Base-by-base conservation (phyloP, 2,329 filamentous ascomycete species). In the Chalaropsis thielavioides region DNA sequence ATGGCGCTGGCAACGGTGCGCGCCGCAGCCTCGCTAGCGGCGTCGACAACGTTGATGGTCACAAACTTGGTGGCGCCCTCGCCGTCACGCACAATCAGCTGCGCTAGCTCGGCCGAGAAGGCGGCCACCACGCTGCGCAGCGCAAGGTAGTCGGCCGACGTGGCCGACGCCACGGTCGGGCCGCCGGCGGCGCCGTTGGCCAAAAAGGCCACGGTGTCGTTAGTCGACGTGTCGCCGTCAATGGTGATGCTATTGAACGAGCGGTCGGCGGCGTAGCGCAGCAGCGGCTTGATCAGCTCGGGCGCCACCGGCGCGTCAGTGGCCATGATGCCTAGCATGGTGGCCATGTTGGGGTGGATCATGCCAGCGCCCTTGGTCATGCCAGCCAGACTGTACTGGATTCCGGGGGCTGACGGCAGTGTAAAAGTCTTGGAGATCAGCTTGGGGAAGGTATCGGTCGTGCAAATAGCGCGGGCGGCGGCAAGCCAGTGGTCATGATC, bases 261-360 rank as follows among this genome's bases (percentile, higher is more conserved):
- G 67, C 85, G 85, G 70, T 89, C 84, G 64, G 91, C 86, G 56
- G 92, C 88, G 69, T 84, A 79, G 66, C 81, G 84, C 56, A 97
- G 85, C 15, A 94, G 80, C 0, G 80, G 75, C 61, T 85, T 83
- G 67, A 96, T 83, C 10, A 87, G 81, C 0, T 76, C 73, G 2
- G 88, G 80, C 0, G 84, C 80, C 71, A 97, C 83, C 38, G 91
- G 88, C 0, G 88, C 92, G 71, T 99, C 94, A 15, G 94, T 99
- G 71, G 90, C 91, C 71, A 97, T 82, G 68, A 97, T 88, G 64
- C 90, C 91, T 43, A 99, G 84, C 41, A 97, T 83, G 0, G 94
- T 99, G 38, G 91, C 94, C 92, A 99, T 96, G 79, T 99, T 97
- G 60, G 94, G 94, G 73, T 96, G 92, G 74, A 99, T 96, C 94